phyloP scores from a whole-genome alignment of 2,329 filamentous ascomycete genomes.

The Fusarium sp. region DNA sequence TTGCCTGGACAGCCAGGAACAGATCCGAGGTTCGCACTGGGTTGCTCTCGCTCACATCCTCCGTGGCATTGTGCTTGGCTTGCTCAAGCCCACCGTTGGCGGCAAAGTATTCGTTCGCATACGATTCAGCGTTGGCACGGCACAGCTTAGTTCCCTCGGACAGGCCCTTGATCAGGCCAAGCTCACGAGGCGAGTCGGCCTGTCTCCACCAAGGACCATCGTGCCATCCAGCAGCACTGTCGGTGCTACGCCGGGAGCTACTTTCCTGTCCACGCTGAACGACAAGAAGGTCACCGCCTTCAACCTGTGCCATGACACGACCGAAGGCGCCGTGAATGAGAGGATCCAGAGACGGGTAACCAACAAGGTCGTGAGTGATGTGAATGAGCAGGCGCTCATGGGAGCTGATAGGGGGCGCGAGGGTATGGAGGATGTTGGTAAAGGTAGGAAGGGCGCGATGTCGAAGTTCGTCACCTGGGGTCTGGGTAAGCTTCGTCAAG shows the following conservation, averaged over 20 bases:
- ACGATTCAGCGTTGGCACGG: constrained; percentile 89
- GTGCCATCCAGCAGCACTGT: constrained; percentile 80
- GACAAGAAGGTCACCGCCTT: constrained; percentile 94
- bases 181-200: constrained; percentile 77
- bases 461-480: constrained; percentile 85
- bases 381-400: constrained; percentile 98
- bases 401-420: constrained; percentile 95
- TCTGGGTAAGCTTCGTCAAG: constrained; percentile 12
- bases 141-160: constrained; percentile 93
- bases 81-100: constrained; percentile 83
- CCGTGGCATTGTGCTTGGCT: constrained; percentile 84
- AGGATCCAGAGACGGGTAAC: constrained; percentile 94
- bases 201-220: constrained; percentile 98
- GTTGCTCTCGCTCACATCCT: constrained; percentile 86
- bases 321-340: constrained; percentile 93
- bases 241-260: constrained; percentile 75
- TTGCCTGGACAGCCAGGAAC: constrained; percentile 94
- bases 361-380: constrained; percentile 94
- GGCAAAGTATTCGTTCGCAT: constrained; percentile 88
- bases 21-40: constrained; percentile 94
- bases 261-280: constrained; percentile 94
- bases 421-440: constrained; percentile 92
- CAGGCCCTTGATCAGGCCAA: constrained; percentile 85
- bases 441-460: constrained; percentile 94
- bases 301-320: constrained; percentile 98